Evolutionary conservation across 805 yeast genomes (phyloP), one percentile per base, ranked within the genome.

Genomic region (Myxozyma sirexii): DNA sequence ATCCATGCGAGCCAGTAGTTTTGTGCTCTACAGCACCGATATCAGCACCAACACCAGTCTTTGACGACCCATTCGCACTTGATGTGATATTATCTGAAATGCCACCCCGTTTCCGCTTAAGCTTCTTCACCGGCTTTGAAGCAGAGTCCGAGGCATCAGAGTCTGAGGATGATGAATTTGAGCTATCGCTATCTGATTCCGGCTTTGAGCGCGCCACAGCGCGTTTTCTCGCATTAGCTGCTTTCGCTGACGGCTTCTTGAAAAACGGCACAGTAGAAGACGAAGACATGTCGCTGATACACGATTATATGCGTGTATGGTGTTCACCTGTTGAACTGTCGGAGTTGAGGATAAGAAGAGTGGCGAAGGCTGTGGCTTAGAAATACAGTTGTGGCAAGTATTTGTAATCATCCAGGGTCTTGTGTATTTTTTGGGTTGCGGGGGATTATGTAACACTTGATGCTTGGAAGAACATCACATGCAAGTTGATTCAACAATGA

Each of bases 11-110:
- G 5, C 65, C 60, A 10, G 54, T 33, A 3, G 54, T 48, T 17
- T 46, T 31, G 35, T 62, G 63, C 35, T 54, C 57, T 24, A 62
- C 63, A 21, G 23, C 35, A 8, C 65, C 65, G 17, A 55, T 49
- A 39, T 54, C 57, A 12, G 46, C 46, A 23, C 35, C 45, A 10
- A 55, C 49, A n/a, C 58, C 58, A 6, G 47, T 21, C 33, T 54
- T 59, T 24, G 47, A 41, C 19, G 46, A 31, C 2, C 59, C 62
- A 24, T 48, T 60, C 26, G 62, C 33, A 31, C 51, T 33, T 13
- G 60, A 39, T 29, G 62, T 39, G 31, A 53, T 60, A 12, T 43
- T 51, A 46, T 57, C 63, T n/a, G 59, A 54, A n/a, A 54, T 39
- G 19, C 59, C 55, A 7, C 57, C 65, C 15, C 26, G 37, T 17